Base-by-base conservation (phyloP, 129 eudicot genomes). In the Artemisia tridentata region DNA sequence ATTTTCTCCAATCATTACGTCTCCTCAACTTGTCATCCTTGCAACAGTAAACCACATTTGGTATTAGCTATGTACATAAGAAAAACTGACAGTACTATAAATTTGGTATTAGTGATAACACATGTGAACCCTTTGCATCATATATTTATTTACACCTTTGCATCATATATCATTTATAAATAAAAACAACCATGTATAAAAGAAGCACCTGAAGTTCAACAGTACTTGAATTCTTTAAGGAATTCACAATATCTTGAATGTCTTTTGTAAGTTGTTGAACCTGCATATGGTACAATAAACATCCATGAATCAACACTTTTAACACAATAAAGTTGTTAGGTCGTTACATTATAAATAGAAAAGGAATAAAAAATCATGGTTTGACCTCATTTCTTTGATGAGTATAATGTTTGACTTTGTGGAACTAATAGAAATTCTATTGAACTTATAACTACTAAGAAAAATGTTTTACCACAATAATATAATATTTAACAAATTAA, bases 11-110 rank as follows among this genome's bases (percentile, higher is more conserved):
- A 29, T 82, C 89, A 12, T 53, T 70, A 58, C 83, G 91, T 69
- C 83, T 82, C 78, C 96, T 89, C 34, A 89, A 20, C 74, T 80
- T 89, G 74, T 86, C 90, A 10, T 78, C 89, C 96, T 89, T 21
- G 67, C 34, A 67, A 74, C 23, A 7, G 20, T 20, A 29, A 64
- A 18, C 43, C 61, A 54, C 61, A 45, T 19, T 53, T 31, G 43
- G 52, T 53, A 27, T 69, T 9, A 29, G 23, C 58, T 57, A 68
- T 52, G 11, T 19, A 34, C 43, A 69, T 29, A 5, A 61, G 0
- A 3, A 29, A 3, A 29, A 29, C 34, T 3, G 34, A 29, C 34
- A 4, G 5, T 29, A 29, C 34, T 29, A 3, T 29, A 29, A 29
- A 38, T 38, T 38, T 7, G 45, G 8, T 34, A 34, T 9, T 5